Evolutionary conservation across 768 basidiomycete species (phyloP).

Genomic region (Lactarius quietus): DNA sequence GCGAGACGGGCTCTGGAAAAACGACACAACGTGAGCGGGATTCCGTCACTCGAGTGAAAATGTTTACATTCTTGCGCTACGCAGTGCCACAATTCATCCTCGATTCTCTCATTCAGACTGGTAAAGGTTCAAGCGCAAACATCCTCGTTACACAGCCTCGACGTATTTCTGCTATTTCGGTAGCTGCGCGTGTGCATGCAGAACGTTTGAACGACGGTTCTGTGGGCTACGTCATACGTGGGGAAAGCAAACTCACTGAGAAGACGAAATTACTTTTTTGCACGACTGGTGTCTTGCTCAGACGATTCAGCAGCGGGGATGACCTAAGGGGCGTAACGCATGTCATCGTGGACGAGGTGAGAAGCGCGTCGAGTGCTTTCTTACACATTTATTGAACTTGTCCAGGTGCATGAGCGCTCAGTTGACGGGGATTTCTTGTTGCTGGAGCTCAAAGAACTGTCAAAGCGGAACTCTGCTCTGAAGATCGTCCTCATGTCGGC

Average conservation of each 20-base stretch:
- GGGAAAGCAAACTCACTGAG: slow-evolving; percentile 65
- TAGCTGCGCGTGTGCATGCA: slow-evolving; percentile 80
- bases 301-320: slow-evolving; percentile 73
- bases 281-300: slow-evolving; percentile 89
- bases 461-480: slow-evolving; percentile 57
- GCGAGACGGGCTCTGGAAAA: slow-evolving; percentile 92
- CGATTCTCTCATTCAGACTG: slow-evolving; percentile 67
- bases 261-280: slow-evolving; percentile 82
- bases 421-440: slow-evolving; percentile 89
- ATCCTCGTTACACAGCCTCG: slow-evolving; percentile 91
- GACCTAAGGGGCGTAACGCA: slow-evolving; percentile 69
- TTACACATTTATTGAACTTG: slow-evolving; percentile 1
- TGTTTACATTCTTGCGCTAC: not conserved
- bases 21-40: slow-evolving; percentile 69
- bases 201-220: slow-evolving; percentile 75
- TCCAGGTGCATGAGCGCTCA: slow-evolving; percentile 85
- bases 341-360: slow-evolving; percentile 86
- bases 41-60: not conserved
- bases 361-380: slow-evolving; percentile 13
- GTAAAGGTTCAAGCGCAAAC: slow-evolving; percentile 58
- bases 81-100: slow-evolving; percentile 87
- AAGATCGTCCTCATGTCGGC: slow-evolving; percentile 92
- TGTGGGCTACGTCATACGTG: slow-evolving; percentile 87
- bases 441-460: slow-evolving; percentile 74
- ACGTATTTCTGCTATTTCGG: slow-evolving; percentile 82